Conservation (phyloP, 305 asterid genomes). For the Euphrasia arctica region DNA sequence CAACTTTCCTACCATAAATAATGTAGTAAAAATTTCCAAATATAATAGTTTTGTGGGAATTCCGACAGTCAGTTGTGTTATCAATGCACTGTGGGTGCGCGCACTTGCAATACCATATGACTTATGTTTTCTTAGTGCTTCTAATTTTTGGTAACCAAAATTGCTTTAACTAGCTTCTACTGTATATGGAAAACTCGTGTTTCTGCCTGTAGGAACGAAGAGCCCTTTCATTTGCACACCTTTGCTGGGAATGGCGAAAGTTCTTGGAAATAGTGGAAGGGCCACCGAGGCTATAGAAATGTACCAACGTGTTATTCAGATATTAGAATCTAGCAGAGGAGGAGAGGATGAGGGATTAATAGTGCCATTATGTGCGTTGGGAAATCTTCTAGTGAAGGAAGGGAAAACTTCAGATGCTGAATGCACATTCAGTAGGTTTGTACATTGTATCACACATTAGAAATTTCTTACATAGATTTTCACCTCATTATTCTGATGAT, state of each 20-base stretch:
- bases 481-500: slow-evolving; percentile 20
- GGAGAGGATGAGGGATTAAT: slow-evolving; percentile 52
- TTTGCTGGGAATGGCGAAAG: slow-evolving; percentile 77
- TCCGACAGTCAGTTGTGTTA: too few relatives aligned
- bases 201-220: slow-evolving; percentile 45
- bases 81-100: slow-evolving; percentile 8
- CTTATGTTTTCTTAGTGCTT: slow-evolving; percentile 16
- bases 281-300: slow-evolving; percentile 54
- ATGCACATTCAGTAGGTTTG: slow-evolving; percentile 52
- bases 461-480: slow-evolving; percentile 4
- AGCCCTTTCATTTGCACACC: slow-evolving; percentile 60
- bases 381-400: slow-evolving; percentile 69
- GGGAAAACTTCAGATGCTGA: slow-evolving; percentile 75
- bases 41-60: too few relatives aligned
- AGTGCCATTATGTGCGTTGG: slow-evolving; percentile 61
- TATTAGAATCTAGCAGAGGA: slow-evolving; percentile 51
- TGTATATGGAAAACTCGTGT: slow-evolving; percentile 2
- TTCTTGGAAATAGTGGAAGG: slow-evolving; percentile 49
- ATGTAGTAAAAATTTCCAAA: too few relatives aligned
- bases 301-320: slow-evolving; percentile 50
- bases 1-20: not conserved
- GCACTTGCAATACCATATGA: slow-evolving; percentile 2
- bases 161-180: slow-evolving; percentile 15
- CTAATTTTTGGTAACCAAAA: slow-evolving; percentile 4
- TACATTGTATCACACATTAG: slow-evolving; percentile 10